A percentile compares a stretch with the other conserved stretches of the same genome.
phyloP scores from a whole-genome alignment of 1,139 yeast species.

The Wickerhamomyces sp. region DNA sequence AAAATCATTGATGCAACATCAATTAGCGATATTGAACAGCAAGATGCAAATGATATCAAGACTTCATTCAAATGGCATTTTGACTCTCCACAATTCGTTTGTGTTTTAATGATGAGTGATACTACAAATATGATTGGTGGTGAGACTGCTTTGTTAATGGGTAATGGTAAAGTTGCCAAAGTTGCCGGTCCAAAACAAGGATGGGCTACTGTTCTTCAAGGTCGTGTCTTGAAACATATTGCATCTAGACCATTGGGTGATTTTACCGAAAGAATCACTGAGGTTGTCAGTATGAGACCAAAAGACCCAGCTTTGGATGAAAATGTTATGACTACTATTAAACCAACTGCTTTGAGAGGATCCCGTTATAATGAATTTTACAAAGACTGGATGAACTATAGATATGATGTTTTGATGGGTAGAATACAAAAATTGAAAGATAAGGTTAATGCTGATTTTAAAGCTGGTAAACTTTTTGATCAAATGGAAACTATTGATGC shows the following conservation, averaged over 20 bases:
- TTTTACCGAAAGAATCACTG: constrained; percentile 48
- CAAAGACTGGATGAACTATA: constrained; percentile 39
- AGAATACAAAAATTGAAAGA: constrained; percentile 32
- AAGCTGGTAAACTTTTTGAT: constrained; percentile 31
- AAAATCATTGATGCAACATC: constrained; percentile 7
- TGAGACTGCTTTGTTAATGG: constrained; percentile 49
- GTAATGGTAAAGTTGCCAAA: constrained; percentile 37
- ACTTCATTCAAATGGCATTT: constrained; percentile 56
- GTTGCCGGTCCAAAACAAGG: constrained; percentile 52
- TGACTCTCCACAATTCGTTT: constrained; percentile 59
- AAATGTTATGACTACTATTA: constrained; percentile 36
- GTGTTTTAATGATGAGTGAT: constrained; percentile 56
- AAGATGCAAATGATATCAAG: constrained; percentile 35
- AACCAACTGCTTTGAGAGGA: constrained; percentile 30
- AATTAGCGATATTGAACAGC: constrained; percentile 7
- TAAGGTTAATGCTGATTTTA: constrained; percentile 17
- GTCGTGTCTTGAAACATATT: constrained; percentile 47
- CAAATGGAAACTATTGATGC: constrained; percentile 34
- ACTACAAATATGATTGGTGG: constrained; percentile 55
- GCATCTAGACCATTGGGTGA: constrained; percentile 50
- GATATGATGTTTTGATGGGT: constrained; percentile 35
- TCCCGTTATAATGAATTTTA: constrained; percentile 37
- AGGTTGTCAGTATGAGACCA: constrained; percentile 41
- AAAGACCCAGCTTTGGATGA: constrained; percentile 35
- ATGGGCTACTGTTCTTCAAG: constrained; percentile 51